A percentile compares a stretch with the other conserved stretches of the same genome.
phyloP scores from a whole-genome alignment of 1,284 basidiomycete genomes.

The Heterobasidion parviporum region DNA sequence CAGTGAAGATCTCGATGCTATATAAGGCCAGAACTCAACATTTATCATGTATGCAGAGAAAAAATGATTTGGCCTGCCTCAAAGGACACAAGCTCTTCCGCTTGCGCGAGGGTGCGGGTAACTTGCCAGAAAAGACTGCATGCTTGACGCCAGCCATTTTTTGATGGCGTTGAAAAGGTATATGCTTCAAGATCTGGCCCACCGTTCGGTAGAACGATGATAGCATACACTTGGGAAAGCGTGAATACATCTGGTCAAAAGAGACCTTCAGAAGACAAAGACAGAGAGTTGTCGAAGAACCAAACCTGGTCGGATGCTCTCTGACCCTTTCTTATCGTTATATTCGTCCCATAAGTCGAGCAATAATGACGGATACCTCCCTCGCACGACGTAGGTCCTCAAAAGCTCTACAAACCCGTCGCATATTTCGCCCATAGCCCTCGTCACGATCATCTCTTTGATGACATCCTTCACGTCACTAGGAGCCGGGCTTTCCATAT shows the following conservation, averaged over 20 bases:
- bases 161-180: conserved; percentile 41
- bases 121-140: conserved; percentile 90
- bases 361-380: conserved; percentile 73
- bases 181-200: conserved; percentile 87
- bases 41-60: background rate
- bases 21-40: background rate
- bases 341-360: conserved; percentile 86
- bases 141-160: conserved; percentile 77
- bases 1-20: conserved; percentile 97
- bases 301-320: conserved; percentile 82
- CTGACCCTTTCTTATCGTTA: conserved; percentile 61
- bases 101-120: conserved; percentile 63
- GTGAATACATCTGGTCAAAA: conserved; percentile 55
- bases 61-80: conserved; percentile 55
- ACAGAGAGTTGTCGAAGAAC: conserved; percentile 6
- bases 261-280: background rate
- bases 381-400: conserved; percentile 79
- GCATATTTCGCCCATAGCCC: conserved; percentile 65
- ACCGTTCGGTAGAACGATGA: conserved; percentile 85
- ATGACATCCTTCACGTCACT: conserved; percentile 71
- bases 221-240: conserved; percentile 73
- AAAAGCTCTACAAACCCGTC: conserved; percentile 73
- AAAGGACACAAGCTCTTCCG: conserved; percentile 74
- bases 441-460: conserved; percentile 84
- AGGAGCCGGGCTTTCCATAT: conserved; percentile 54